These are phyloP conservation scores for Xanthoconium purpureum DNA, from an alignment of 768 basidiomycete genomes.

Conservation along the genomic window DNA sequence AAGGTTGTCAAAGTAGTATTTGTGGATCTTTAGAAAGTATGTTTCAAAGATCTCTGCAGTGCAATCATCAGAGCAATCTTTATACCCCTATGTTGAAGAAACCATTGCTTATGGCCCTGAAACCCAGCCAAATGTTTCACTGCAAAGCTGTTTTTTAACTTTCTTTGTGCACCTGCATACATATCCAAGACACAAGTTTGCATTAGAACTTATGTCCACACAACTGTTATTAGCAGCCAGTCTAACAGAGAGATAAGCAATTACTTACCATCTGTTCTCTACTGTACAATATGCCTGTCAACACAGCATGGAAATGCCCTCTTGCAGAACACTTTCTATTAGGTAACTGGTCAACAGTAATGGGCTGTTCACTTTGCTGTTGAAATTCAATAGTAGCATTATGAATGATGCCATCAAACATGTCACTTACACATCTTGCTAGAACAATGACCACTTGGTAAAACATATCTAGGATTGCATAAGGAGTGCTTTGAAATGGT, in stretches of 20 bases:
- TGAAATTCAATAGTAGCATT: not conserved
- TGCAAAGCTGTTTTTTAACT: not conserved
- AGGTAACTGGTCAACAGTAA: no score
- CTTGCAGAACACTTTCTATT: not conserved
- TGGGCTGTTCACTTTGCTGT: not conserved
- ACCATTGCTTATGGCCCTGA: not conserved
- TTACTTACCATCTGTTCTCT: not conserved
- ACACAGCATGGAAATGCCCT: not conserved
- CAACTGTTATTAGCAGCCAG: no score
- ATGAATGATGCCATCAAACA: fast-evolving
- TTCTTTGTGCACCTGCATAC: fast-evolving
- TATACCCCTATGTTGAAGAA: no score
- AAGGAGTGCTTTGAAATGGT: not conserved
- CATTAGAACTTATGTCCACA: not conserved
- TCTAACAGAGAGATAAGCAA: fast-evolving
- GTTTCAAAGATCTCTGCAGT: not conserved
- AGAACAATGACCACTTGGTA: not conserved
- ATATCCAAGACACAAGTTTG: fast-evolving
- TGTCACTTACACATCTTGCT: not conserved
- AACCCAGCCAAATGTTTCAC: not conserved
- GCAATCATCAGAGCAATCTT: no score
- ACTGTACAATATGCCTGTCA: not conserved
- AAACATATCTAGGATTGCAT: not conserved
- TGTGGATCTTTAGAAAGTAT: not conserved
- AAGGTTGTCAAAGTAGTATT: not conserved